phyloP scores from a whole-genome alignment of 129 eudicot species.

The Saussurea involucrata region DNA sequence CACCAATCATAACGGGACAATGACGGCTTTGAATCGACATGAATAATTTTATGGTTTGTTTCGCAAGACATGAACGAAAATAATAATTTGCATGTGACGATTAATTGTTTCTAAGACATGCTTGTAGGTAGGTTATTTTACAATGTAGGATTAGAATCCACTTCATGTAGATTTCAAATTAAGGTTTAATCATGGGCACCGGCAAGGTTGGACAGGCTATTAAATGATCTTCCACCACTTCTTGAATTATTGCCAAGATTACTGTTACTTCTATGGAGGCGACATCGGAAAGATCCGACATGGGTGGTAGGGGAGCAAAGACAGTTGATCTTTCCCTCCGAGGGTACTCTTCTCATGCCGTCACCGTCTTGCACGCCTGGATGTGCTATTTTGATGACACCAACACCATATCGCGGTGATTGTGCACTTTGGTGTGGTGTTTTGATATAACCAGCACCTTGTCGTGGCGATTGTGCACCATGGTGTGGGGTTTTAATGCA shows the following conservation, averaged over 20 bases:
- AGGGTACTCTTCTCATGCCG: background rate
- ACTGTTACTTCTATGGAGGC: slow-evolving; percentile 23
- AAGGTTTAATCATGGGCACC: slow-evolving; percentile 4
- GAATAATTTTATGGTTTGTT: background rate
- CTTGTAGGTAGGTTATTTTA: background rate
- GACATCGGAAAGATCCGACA: slow-evolving; percentile 40
- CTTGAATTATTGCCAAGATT: background rate
- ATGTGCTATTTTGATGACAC: background rate
- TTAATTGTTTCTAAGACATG: background rate
- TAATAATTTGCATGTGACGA: background rate
- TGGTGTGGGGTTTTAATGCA: background rate
- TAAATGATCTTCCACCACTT: background rate
- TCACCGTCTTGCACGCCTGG: background rate
- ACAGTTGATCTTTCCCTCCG: slow-evolving; percentile 26
- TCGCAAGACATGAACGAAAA: background rate
- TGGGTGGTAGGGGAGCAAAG: slow-evolving; percentile 42
- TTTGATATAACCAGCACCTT: background rate
- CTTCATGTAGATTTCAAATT: background rate
- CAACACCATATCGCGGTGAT: background rate
- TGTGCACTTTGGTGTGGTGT: background rate
- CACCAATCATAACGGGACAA: background rate
- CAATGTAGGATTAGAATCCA: background rate
- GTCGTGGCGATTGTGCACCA: background rate
- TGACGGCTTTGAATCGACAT: background rate
- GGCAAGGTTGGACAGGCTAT: background rate